These are phyloP conservation scores for Hypoxylon sp. DNA, from an alignment of 2,329 filamentous ascomycete genomes.

Conservation along the genomic window DNA sequence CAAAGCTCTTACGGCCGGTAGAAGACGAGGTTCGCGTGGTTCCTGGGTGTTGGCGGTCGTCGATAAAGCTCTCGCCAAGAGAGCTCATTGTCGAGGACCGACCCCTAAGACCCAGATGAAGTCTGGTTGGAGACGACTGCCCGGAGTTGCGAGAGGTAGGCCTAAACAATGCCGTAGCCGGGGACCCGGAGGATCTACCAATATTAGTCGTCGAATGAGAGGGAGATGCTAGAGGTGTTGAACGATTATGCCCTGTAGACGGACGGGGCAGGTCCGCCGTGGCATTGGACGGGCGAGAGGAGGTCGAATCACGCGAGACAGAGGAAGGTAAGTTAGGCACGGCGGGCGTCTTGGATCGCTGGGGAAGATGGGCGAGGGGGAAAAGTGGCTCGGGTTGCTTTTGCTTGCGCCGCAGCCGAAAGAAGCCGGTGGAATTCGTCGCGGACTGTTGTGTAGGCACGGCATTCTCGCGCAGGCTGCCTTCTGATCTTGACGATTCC, in stretches of 20 bases:
- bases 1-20: conserved; percentile 91
- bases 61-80: conserved; percentile 73
- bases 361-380: conserved; percentile 83
- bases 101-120: conserved; percentile 68
- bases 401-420: conserved; percentile 79
- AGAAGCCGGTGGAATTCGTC: conserved; percentile 76
- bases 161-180: conserved; percentile 59
- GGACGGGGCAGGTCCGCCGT: conserved; percentile 37
- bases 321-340: conserved; percentile 50
- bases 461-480: conserved; percentile 73
- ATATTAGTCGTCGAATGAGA: conserved; percentile 41
- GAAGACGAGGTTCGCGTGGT: conserved; percentile 82
- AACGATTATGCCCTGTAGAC: conserved; percentile 44
- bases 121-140: conserved; percentile 73
- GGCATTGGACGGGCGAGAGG: conserved; percentile 34
- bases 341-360: conserved; percentile 63
- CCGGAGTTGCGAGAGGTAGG: conserved; percentile 61
- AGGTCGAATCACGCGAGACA: conserved; percentile 48
- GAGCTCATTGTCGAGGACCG: conserved; percentile 93
- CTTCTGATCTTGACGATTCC: conserved; percentile 90
- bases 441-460: conserved; percentile 63
- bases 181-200: conserved; percentile 51
- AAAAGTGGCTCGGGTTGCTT: conserved; percentile 81
- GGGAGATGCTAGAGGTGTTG: conserved; percentile 49
- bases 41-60: conserved; percentile 72